Evolutionary conservation across 768 basidiomycete genomes (phyloP), one percentile per base, ranked within the genome.

Genomic region (Tephrocybe sp.): DNA sequence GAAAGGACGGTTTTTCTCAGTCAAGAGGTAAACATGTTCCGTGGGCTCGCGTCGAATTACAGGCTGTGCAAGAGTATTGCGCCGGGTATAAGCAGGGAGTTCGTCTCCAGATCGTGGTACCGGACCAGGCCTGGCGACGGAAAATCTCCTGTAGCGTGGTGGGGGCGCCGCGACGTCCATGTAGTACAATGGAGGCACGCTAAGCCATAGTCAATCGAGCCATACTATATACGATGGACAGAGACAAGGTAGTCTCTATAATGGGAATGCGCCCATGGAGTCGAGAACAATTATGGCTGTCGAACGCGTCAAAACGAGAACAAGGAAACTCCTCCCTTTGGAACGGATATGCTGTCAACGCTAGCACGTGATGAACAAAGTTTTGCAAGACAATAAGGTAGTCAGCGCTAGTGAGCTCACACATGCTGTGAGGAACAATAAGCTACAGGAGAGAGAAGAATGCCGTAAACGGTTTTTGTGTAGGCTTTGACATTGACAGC

Each of bases 151-250:
- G 69, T 79, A 78, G 57, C 64, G 68, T 57, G 78, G 76, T 46
- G 76, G 76, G 63, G 76, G 71, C 36, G n/a, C n/a, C 65, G 65
- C 66, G 47, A 69, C 68, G 71, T 76, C 75, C 75, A 76, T 76
- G 52, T 59, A 54, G 60, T n/a, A n/a, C n/a, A 42, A 60, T 45
- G 48, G 41, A 49, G 47, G 46, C 24, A 34, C 25, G n/a, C n/a
- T 12, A 47, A 22, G 2, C 9, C 40, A 37, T 19, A 35, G 26
- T 21, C 12, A 21, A 27, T 22, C 5, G n/a, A 46, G 43, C 30
- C 31, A 38, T 3, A 31, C 53, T 61, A 61, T 59, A 61, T 59
- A 61, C 43, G 5, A 38, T 30, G 38, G 28, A 51, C 49, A 61
- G 53, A 56, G 53, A 71, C 66, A 70, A 71, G 55, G 59, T 53